Percentiles rank a stretch among this genome's conserved stretches.
Conservation (phyloP, 2,329 filamentous ascomycete genomes). For the Alternaria viburni region DNA sequence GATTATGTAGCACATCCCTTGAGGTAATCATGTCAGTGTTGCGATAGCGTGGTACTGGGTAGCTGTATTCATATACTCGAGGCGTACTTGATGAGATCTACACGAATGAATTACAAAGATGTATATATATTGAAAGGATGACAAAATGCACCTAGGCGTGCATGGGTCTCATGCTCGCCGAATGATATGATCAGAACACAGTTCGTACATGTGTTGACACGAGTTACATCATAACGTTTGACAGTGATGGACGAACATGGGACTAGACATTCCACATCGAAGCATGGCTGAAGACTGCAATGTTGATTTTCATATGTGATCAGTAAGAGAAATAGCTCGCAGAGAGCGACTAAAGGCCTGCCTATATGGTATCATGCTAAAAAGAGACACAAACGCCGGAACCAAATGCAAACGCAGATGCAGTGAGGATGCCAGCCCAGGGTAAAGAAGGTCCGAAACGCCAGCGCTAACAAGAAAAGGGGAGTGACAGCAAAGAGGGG, state of each 20-base stretch:
- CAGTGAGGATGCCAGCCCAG: not conserved
- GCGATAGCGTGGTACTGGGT: not conserved
- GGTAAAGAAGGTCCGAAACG: constrained; percentile 4
- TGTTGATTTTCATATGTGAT: not conserved
- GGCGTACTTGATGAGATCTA: not conserved
- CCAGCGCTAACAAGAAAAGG: constrained; percentile 10
- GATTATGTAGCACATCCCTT: not conserved
- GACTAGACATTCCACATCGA: not conserved
- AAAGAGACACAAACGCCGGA: constrained; percentile 3
- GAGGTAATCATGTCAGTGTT: not conserved
- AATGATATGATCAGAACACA: not conserved
- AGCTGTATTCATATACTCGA: not conserved
- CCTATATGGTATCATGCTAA: constrained; percentile 16
- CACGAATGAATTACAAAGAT: not conserved
- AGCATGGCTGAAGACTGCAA: not conserved
- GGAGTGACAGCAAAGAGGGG: not conserved
- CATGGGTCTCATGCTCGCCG: not conserved
- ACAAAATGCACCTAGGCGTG: not conserved
- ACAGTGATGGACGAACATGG: not conserved
- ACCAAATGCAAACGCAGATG: not conserved
- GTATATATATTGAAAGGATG: not conserved
- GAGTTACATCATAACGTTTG: not conserved
- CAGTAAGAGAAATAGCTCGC: not conserved
- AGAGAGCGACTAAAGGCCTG: constrained; percentile 8
- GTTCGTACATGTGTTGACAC: too few species aligned